Conservation (phyloP, 106 monocot species). For the Dendrobium officinale region DNA sequence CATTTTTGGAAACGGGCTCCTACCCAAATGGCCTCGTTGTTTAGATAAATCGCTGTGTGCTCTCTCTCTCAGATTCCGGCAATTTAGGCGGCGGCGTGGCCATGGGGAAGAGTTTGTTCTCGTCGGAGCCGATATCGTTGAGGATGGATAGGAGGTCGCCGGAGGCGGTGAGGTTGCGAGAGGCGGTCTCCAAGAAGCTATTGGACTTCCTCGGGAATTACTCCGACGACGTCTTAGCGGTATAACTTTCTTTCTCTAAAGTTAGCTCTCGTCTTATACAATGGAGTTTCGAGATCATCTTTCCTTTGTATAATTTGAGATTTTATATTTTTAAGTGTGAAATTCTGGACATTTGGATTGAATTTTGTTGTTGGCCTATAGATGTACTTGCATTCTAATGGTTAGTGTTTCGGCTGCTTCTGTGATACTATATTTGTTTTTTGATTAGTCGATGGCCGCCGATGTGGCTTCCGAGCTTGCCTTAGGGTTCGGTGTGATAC, state of each 20-base stretch:
- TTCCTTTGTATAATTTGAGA: neutral
- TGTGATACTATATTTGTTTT: neutral
- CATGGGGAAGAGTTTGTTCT: slow-evolving; percentile 18
- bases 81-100: neutral
- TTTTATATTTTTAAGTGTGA: neutral
- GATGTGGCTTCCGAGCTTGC: neutral
- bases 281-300: neutral
- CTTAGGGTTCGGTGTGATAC: neutral
- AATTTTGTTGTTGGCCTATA: neutral
- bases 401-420: neutral
- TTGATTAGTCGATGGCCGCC: neutral
- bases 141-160: slow-evolving; percentile 53
- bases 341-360: neutral
- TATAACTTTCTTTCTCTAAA: slow-evolving; percentile 20
- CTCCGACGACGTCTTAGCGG: slow-evolving; percentile 71
- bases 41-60: neutral
- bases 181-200: slow-evolving; percentile 50
- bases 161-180: slow-evolving; percentile 35
- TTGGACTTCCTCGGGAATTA: slow-evolving; percentile 56
- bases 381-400: neutral
- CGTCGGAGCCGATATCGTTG: slow-evolving; percentile 37
- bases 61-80: neutral
- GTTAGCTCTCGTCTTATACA: slow-evolving; percentile 8
- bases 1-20: neutral
- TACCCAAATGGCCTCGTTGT: neutral